Evolutionary conservation across 495 filamentous ascomycete genomes (phyloP), one percentile per base, ranked within the genome.

Genomic region (Aspergillus sclerotioniger): DNA sequence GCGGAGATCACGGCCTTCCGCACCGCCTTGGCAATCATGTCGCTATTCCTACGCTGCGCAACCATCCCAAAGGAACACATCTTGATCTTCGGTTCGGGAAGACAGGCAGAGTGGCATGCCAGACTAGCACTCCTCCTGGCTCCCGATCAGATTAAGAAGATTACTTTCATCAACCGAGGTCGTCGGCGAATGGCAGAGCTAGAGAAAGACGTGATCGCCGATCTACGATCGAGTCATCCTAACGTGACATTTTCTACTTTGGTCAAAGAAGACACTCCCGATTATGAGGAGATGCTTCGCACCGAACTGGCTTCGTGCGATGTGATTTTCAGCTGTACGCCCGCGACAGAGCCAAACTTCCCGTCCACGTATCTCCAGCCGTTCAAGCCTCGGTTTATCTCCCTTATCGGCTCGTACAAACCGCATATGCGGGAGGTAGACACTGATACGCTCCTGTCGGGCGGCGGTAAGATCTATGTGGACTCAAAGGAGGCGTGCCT

Each of bases 91-190:
- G 94, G 94, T 21, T 84, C 87, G 6, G 94, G 94, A 25, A 81
- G 87, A 54, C 92, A 96, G 74, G 92, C 94, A 4, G 90, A 91
- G 68, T 98, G 93, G 93, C 92, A 96, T 72, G 82, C 91, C 16
- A 87, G 91, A 0, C 82, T 96, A 0, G 85, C 90, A 0, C 78
- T 98, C 3, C 77, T 96, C 20, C 75, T 95, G 0, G 63, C 65
- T 16, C 67, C 53, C 66, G 83, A 55, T 73, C 51, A 87, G 9
- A 84, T 96, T 59, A 80, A 83, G 35, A 77, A 85, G 21, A 78
- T 97, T 13, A 83, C 86, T 62, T 86, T 97, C 63, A 79, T 97
- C 51, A 92, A 91, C 64, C 84, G 83, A 31, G 84, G 84, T 10
- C 84, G 84, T 58, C 74, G 81, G 8, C 77, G 78, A 8, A 60